These are phyloP conservation scores for Trametes versicolor DNA, from an alignment of 1,284 basidiomycete genomes.

Conservation along the genomic window DNA sequence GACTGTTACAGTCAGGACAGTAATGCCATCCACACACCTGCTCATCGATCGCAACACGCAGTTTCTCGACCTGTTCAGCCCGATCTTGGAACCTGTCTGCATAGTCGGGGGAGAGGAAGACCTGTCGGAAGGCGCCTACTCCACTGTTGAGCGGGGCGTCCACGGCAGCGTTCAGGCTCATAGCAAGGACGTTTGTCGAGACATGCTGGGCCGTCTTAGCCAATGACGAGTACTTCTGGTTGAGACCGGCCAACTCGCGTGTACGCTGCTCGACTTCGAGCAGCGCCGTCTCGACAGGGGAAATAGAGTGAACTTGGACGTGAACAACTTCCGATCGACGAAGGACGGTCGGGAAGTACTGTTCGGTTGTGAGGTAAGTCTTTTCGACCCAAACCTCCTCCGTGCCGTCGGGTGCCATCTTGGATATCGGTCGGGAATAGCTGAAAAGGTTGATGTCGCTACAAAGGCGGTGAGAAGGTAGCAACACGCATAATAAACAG, in stretches of 20 bases:
- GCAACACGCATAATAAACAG: slow-evolving; percentile 17
- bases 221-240: slow-evolving; percentile 79
- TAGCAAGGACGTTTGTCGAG: slow-evolving; percentile 87
- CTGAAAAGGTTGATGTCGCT: slow-evolving; percentile 88
- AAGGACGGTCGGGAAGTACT: slow-evolving; percentile 92
- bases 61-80: slow-evolving; percentile 72
- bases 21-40: slow-evolving; percentile 59
- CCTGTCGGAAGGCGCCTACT: slow-evolving; percentile 79
- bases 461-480: slow-evolving; percentile 15
- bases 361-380: slow-evolving; percentile 87
- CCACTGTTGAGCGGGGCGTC: slow-evolving; percentile 86
- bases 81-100: slow-evolving; percentile 76
- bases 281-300: slow-evolving; percentile 88
- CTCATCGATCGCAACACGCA: slow-evolving; percentile 82
- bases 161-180: slow-evolving; percentile 88
- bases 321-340: slow-evolving; percentile 91
- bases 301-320: slow-evolving; percentile 80
- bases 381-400: slow-evolving; percentile 92
- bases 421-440: slow-evolving; percentile 75
- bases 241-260: slow-evolving; percentile 76
- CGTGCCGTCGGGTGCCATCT: slow-evolving; percentile 65
- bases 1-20: background rate
- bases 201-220: slow-evolving; percentile 79
- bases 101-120: slow-evolving; percentile 83
- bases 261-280: slow-evolving; percentile 83